These are phyloP conservation scores for Penicillium psychrosexuale DNA, from an alignment of 2,329 filamentous ascomycete species.

Conservation along the genomic window DNA sequence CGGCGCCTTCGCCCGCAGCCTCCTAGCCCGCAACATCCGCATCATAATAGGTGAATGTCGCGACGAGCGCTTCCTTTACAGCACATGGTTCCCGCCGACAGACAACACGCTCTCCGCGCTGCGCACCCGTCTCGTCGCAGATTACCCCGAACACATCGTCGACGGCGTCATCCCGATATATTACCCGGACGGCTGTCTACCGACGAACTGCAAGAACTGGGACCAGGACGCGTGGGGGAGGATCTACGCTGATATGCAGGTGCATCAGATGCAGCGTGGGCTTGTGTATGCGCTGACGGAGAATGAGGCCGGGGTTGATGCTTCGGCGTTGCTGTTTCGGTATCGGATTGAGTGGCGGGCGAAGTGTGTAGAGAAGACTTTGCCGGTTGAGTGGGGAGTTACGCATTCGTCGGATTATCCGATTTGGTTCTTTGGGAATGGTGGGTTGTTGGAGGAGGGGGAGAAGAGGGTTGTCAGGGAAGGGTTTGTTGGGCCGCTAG, in stretches of 20 bases:
- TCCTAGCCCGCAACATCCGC: constrained; percentile 47
- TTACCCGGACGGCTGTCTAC: constrained; percentile 42
- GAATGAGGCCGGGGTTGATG: constrained; percentile 40
- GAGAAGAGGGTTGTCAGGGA: constrained; percentile 46
- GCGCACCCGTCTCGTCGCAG: constrained; percentile 49
- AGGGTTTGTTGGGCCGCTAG: constrained; percentile 31
- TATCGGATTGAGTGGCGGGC: constrained; percentile 57
- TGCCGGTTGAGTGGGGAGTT: constrained; percentile 51
- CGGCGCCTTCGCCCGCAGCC: constrained; percentile 47
- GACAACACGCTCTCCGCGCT: constrained; percentile 43
- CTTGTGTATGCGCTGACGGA: constrained; percentile 46
- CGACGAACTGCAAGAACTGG: constrained; percentile 46
- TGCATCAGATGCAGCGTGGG: constrained; percentile 53
- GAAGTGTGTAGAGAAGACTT: constrained; percentile 42
- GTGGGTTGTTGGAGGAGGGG: constrained; percentile 36
- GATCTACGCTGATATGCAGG: constrained; percentile 57
- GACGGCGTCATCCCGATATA: constrained; percentile 46
- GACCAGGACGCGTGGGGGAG: constrained; percentile 49
- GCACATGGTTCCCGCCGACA: constrained; percentile 48
- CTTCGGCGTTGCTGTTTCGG: constrained; percentile 44
- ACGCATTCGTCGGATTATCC: constrained; percentile 54
- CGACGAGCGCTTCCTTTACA: constrained; percentile 55
- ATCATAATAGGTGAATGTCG: constrained; percentile 55
- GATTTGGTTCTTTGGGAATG: constrained; percentile 58
- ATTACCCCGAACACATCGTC: constrained; percentile 50